phyloP scores from a whole-genome alignment of 1,284 basidiomycete genomes.

The Naganishia albida region DNA sequence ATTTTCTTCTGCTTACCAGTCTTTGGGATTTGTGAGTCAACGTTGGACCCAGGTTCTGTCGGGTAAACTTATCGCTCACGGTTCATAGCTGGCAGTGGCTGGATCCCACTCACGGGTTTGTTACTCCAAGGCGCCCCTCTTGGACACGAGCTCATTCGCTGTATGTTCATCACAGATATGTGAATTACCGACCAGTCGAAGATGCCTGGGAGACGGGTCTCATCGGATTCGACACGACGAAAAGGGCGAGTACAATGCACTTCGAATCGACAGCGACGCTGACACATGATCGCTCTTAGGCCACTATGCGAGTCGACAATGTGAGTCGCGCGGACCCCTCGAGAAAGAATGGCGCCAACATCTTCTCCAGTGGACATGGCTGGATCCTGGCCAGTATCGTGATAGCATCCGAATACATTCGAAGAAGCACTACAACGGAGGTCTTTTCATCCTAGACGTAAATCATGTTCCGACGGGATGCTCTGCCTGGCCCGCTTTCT shows the following conservation, averaged over 20 bases:
- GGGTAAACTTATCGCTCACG: not conserved
- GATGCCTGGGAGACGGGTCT: constrained; percentile 19
- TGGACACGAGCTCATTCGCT: not conserved
- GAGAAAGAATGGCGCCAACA: not conserved
- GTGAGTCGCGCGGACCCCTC: not conserved
- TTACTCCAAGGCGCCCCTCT: not conserved
- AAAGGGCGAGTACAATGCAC: constrained; percentile 1
- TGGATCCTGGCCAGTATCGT: constrained; percentile 40
- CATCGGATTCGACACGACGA: constrained; percentile 2
- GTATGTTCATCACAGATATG: not conserved
- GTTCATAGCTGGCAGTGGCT: constrained; percentile 3
- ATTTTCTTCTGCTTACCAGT: not conserved
- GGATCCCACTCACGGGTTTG: constrained; percentile 27
- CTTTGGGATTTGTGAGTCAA: constrained; percentile 19
- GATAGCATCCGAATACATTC: constrained; percentile 35
- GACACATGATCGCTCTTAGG: not conserved
- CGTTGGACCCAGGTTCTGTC: not conserved
- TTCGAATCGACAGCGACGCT: not conserved
- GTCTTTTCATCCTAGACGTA: constrained; percentile 62
- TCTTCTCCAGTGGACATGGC: not conserved
- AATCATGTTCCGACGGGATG: constrained; percentile 53
- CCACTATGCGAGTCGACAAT: constrained; percentile 23
- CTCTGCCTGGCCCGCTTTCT: constrained; percentile 9
- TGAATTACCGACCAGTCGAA: constrained; percentile 6
- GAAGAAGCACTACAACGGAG: constrained; percentile 60